phyloP scores from a whole-genome alignment of 805 yeast species.

The Ogataea kodamae region DNA sequence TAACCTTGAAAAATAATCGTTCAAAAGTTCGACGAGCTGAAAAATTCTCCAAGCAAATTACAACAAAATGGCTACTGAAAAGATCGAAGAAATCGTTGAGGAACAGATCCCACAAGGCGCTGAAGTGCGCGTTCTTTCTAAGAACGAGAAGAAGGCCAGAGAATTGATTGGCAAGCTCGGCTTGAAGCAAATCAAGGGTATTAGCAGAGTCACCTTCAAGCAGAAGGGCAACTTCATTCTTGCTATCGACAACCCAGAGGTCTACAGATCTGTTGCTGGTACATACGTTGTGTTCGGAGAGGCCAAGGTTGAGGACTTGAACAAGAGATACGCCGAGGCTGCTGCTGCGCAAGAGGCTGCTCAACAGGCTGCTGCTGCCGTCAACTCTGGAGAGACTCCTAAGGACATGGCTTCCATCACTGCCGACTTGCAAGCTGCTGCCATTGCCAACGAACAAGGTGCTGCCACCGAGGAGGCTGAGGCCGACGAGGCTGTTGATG shows the following conservation, averaged over 20 bases:
- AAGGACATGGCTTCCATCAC: constrained; percentile 76
- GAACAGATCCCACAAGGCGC: constrained; percentile 75
- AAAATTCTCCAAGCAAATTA: constrained; percentile 12
- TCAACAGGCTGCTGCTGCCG: constrained; percentile 43
- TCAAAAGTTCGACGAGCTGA: constrained; percentile 5
- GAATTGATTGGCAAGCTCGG: constrained; percentile 82
- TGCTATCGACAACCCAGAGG: constrained; percentile 93
- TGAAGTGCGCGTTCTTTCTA: constrained; percentile 74
- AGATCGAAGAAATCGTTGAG: constrained; percentile 34
- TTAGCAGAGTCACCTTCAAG: constrained; percentile 93
- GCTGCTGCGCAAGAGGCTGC: constrained; percentile 73
- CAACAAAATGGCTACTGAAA: constrained; percentile 17
- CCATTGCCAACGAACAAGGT: constrained; percentile 40
- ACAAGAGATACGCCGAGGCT: constrained; percentile 80
- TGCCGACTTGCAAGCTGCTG: constrained; percentile 72
- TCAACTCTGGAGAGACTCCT: constrained; percentile 36
- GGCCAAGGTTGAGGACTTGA: constrained; percentile 92
- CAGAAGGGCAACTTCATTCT: constrained; percentile 87
- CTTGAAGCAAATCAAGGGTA: constrained; percentile 87
- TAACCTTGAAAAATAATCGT: constrained; percentile 9
- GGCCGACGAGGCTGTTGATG: constrained; percentile 77
- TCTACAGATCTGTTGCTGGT: constrained; percentile 89
- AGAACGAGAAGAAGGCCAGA: constrained; percentile 95
- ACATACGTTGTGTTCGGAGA: constrained; percentile 97
- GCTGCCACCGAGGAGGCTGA: constrained; percentile 45